These are phyloP conservation scores for Piper longum DNA, from an alignment of 164 flowering plant species.

Conservation along the genomic window DNA sequence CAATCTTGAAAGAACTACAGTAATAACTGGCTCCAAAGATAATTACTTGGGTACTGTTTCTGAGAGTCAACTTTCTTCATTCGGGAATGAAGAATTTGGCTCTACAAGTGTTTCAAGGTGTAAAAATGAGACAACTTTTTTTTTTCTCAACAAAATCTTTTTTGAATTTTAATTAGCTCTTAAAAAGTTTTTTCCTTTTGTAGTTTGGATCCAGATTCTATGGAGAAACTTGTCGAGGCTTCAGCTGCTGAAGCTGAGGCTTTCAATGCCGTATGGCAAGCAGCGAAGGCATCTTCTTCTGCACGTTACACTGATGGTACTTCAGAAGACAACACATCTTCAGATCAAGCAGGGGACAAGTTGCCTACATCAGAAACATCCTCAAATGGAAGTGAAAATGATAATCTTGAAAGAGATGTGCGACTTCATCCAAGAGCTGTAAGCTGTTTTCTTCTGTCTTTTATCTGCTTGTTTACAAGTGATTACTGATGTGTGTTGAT, in stretches of 20 bases:
- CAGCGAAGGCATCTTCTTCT: slow-evolving; percentile 60
- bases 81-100: slow-evolving; percentile 18
- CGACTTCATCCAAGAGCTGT: slow-evolving; percentile 98
- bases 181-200: background rate
- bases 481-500: background rate
- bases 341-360: slow-evolving; percentile 32
- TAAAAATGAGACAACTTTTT: slow-evolving; percentile 2
- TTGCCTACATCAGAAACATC: slow-evolving; percentile 39
- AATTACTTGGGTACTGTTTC: slow-evolving; percentile 18
- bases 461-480: background rate
- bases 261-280: slow-evolving; percentile 83
- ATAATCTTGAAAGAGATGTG: slow-evolving; percentile 52
- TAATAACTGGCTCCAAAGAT: slow-evolving; percentile 27
- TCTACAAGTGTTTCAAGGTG: slow-evolving; percentile 45
- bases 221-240: slow-evolving; percentile 74
- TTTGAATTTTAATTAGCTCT: background rate
- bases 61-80: slow-evolving; percentile 15
- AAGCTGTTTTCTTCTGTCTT: slow-evolving; percentile 14
- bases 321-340: slow-evolving; percentile 21
- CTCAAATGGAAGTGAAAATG: slow-evolving; percentile 62
- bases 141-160: background rate
- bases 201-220: slow-evolving; percentile 60
- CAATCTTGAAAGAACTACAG: slow-evolving; percentile 42
- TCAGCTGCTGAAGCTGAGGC: slow-evolving; percentile 99
- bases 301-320: slow-evolving; percentile 25